Evolutionary conservation across 2,329 filamentous ascomycete species (phyloP).

Genomic region (Xylaria sp.): DNA sequence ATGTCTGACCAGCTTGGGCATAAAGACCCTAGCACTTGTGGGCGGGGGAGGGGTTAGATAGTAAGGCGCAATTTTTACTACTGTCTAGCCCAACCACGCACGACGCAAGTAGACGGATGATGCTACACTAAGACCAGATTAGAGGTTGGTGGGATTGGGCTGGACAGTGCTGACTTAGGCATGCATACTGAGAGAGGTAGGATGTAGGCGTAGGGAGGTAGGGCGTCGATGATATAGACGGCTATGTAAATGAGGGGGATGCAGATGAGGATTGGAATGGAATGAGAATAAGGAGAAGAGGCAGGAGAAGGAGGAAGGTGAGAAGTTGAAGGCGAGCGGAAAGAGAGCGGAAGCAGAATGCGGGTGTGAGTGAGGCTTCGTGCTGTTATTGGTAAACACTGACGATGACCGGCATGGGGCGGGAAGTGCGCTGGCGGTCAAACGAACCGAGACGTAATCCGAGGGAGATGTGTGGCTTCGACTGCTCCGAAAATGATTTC

Average conservation of each 20-base stretch:
- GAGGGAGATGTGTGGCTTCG: constrained; percentile 32
- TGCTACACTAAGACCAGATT: constrained; percentile 40
- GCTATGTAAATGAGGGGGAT: not conserved
- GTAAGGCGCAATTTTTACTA: constrained; percentile 30
- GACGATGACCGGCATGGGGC: constrained; percentile 38
- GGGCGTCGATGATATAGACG: not conserved
- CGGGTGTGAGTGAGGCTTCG: constrained; percentile 45
- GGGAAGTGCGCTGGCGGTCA: constrained; percentile 38
- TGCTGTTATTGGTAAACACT: constrained; percentile 36
- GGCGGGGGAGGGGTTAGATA: constrained; percentile 32
- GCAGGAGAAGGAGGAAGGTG: constrained; percentile 23
- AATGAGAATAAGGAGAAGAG: constrained; percentile 18
- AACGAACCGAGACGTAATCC: constrained; percentile 16
- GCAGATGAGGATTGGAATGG: not conserved
- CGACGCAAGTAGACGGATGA: constrained; percentile 38
- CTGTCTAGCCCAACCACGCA: constrained; percentile 24
- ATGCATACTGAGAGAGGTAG: constrained; percentile 27
- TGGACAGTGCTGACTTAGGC: constrained; percentile 41
- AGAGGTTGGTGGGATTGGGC: constrained; percentile 39
- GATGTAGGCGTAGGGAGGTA: not conserved
- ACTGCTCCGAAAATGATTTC: constrained; percentile 10
- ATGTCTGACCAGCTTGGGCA: constrained; percentile 27
- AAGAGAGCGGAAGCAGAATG: constrained; percentile 25
- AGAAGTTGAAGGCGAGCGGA: constrained; percentile 21
- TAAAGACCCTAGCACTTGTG: constrained; percentile 25